These are phyloP conservation scores for Noccaea bulbosa DNA, from an alignment of 345 rosid genomes.

Conservation along the genomic window DNA sequence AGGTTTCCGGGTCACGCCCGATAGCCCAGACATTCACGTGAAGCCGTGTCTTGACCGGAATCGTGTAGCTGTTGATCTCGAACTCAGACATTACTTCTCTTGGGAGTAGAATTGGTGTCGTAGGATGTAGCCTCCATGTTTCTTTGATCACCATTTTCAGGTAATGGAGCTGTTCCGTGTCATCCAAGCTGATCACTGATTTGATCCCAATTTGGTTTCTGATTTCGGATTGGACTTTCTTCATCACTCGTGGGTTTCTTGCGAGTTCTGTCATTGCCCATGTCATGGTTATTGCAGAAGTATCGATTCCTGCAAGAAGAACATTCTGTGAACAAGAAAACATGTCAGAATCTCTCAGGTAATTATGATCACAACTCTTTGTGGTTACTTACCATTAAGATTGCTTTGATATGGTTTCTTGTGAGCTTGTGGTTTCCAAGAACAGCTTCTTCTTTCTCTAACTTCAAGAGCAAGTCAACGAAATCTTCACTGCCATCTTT, in stretches of 20 bases:
- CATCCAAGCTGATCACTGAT: slow-evolving; percentile 21
- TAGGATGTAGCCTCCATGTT: slow-evolving; percentile 30
- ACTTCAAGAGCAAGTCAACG: slow-evolving; percentile 30
- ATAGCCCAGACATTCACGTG: slow-evolving; percentile 48
- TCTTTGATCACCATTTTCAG: slow-evolving; percentile 30
- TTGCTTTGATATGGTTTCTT: slow-evolving; percentile 42
- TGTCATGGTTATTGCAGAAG: slow-evolving; percentile 31
- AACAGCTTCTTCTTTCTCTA: slow-evolving; percentile 38
- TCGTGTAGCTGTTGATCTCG: slow-evolving; percentile 33
- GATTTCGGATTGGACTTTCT: slow-evolving; percentile 51
- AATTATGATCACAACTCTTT: not conserved
- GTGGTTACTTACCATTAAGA: slow-evolving; percentile 19
- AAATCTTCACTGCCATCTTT: slow-evolving; percentile 42
- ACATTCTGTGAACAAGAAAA: slow-evolving; percentile 15
- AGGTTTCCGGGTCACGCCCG: slow-evolving; percentile 48
- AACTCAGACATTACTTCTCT: slow-evolving; percentile 50
- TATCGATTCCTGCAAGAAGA: slow-evolving; percentile 29
- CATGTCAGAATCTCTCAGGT: not conserved
- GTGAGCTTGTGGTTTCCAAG: slow-evolving; percentile 35
- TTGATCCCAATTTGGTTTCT: slow-evolving; percentile 30
- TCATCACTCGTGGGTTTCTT: slow-evolving; percentile 50
- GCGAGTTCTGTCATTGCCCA: slow-evolving; percentile 58
- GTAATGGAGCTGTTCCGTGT: slow-evolving; percentile 10
- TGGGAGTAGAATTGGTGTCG: slow-evolving; percentile 31
- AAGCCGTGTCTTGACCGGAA: slow-evolving; percentile 35